These are phyloP conservation scores for Fonsecaea monophora DNA, from an alignment of 2,329 filamentous ascomycete species.

Conservation along the genomic window DNA sequence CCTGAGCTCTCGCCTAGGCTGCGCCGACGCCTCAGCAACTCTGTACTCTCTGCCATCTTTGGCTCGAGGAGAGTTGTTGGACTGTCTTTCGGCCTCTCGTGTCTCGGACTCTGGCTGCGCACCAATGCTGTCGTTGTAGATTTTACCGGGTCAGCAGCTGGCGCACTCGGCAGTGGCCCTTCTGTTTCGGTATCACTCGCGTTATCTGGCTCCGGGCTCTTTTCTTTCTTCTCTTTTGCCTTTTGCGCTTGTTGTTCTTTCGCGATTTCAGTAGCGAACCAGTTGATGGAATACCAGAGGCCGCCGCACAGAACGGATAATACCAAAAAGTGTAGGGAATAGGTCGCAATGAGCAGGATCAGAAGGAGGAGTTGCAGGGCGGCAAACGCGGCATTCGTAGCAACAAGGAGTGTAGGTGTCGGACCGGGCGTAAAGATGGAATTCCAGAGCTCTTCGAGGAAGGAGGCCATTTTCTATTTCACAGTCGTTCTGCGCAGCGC, in stretches of 20 bases:
- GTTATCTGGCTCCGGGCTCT: conserved; percentile 42
- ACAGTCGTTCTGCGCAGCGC: not conserved
- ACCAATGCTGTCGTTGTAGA: conserved; percentile 25
- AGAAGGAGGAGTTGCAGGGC: conserved; percentile 81
- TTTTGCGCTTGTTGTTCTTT: conserved; percentile 57
- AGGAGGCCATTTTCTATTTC: conserved; percentile 52
- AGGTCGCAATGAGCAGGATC: conserved; percentile 76
- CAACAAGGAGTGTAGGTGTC: conserved; percentile 83
- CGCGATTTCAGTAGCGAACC: conserved; percentile 79
- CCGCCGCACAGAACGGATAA: conserved; percentile 79
- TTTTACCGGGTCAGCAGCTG: conserved; percentile 1
- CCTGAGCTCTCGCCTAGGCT: conserved; percentile 59
- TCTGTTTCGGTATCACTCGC: conserved; percentile 51
- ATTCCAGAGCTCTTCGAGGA: conserved; percentile 80
- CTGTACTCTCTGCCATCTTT: conserved; percentile 54
- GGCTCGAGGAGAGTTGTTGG: conserved; percentile 46
- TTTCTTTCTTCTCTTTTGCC: conserved; percentile 55
- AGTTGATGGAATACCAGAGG: conserved; percentile 95
- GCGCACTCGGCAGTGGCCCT: conserved; percentile 11
- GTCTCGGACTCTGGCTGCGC: conserved; percentile 26
- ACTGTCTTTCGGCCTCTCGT: conserved; percentile 30
- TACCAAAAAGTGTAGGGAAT: conserved; percentile 86
- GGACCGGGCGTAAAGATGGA: conserved; percentile 93
- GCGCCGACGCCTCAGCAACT: conserved; percentile 54
- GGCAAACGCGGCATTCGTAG: conserved; percentile 89